These are phyloP conservation scores for Saccharomycopsis amapae DNA, from an alignment of 805 yeast species.

Conservation along the genomic window DNA sequence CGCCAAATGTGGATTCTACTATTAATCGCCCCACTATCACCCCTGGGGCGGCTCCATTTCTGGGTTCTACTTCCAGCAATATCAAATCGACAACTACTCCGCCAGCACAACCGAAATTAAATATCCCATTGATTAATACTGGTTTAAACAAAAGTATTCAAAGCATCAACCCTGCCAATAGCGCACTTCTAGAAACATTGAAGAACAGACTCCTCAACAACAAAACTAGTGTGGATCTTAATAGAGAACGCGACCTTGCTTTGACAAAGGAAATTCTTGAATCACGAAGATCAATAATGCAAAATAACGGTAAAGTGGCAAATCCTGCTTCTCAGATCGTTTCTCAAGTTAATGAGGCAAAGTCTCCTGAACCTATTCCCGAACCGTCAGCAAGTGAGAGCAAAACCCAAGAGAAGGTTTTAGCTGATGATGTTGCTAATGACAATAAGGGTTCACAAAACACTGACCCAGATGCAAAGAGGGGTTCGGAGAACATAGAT, in stretches of 20 bases:
- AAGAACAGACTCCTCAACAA: slow-evolving; percentile 3
- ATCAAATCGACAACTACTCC: not conserved
- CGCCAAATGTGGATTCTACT: too few species aligned
- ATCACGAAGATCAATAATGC: not conserved
- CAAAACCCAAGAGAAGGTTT: slow-evolving; percentile 7
- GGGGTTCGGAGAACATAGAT: too few species aligned
- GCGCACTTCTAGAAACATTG: slow-evolving; percentile 2
- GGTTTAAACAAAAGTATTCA: slow-evolving; percentile 6
- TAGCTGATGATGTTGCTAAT: slow-evolving; percentile 15
- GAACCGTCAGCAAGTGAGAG: slow-evolving; percentile 1
- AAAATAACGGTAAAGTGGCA: not conserved
- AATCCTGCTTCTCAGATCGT: too few species aligned
- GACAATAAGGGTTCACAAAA: slow-evolving; percentile 3
- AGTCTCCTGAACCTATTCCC: too few species aligned
- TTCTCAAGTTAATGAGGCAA: too few species aligned
- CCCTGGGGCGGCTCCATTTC: slow-evolving; percentile 2
- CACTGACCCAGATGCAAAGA: too few species aligned
- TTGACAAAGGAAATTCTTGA: not conserved
- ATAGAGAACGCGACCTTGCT: not conserved
- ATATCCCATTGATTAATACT: slow-evolving; percentile 19
- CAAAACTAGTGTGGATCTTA: not conserved
- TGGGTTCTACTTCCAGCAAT: not conserved
- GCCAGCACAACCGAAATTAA: slow-evolving; percentile 11
- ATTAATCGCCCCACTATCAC: too few species aligned
- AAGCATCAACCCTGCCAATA: not conserved